Evolutionary conservation across 768 basidiomycete genomes (phyloP).

Genomic region (Mycena vitilis): DNA sequence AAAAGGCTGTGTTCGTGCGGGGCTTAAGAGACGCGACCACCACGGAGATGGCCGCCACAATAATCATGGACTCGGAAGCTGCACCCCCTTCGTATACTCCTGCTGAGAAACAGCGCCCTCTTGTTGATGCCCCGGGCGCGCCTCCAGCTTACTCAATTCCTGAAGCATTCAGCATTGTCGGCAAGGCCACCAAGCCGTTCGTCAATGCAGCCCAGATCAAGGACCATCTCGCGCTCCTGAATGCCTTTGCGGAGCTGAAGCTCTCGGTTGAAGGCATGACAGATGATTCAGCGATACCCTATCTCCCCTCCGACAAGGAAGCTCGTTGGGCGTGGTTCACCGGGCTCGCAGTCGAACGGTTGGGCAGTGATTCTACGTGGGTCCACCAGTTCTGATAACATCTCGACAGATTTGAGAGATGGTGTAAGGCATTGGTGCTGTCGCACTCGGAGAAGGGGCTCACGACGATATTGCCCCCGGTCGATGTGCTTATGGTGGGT

Average conservation of each 20-base stretch:
- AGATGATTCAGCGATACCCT: neutral
- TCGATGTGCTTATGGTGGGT: conserved; percentile 34
- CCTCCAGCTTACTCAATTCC: conserved; percentile 47
- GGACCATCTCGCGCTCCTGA: conserved; percentile 37
- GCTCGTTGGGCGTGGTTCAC: conserved; percentile 38
- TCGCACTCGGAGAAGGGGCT: conserved; percentile 31
- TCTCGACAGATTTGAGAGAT: conserved; percentile 35
- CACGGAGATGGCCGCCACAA: neutral
- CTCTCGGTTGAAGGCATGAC: conserved; percentile 28
- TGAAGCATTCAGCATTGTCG: conserved; percentile 41
- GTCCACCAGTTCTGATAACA: neutral
- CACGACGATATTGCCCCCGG: conserved; percentile 29
- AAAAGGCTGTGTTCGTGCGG: too few species aligned
- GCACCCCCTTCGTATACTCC: conserved; percentile 13
- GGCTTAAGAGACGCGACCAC: too few species aligned
- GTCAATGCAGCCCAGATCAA: conserved; percentile 42
- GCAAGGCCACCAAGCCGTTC: conserved; percentile 39
- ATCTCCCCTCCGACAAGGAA: conserved; percentile 27
- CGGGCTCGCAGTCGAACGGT: conserved; percentile 40
- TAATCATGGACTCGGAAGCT: conserved; percentile 1
- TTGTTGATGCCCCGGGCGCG: conserved; percentile 10
- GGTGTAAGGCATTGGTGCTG: conserved; percentile 34
- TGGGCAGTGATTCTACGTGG: neutral
- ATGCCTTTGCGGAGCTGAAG: conserved; percentile 37
- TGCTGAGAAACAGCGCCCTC: neutral